phyloP scores from a whole-genome alignment of 1,284 basidiomycete species.

The Puccinia horiana region DNA sequence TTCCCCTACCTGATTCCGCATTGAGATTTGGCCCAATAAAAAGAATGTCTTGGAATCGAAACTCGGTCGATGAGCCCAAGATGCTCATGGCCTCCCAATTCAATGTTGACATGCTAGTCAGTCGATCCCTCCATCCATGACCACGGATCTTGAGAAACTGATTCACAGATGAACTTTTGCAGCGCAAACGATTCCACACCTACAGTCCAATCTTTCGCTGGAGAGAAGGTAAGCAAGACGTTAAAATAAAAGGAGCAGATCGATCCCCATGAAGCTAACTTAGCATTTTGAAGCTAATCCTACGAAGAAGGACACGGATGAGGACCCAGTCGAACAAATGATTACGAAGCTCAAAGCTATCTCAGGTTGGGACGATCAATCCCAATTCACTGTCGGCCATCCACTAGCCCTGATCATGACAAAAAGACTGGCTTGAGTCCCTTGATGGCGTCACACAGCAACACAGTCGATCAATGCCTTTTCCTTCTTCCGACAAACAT shows the following conservation, averaged over 20 bases:
- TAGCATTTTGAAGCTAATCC: conserved; percentile 26
- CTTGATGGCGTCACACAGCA: too few relatives aligned
- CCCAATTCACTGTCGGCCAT: conserved; percentile 26
- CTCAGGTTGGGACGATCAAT: conserved; percentile 25
- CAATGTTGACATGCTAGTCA: conserved; percentile 1
- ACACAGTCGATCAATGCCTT: too few relatives aligned
- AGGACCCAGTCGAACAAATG: conserved; percentile 31
- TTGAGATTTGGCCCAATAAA: not conserved
- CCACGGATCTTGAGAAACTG: not conserved
- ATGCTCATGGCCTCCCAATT: conserved; percentile 12
- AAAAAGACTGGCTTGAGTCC: conserved; percentile 8
- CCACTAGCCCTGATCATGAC: conserved; percentile 26
- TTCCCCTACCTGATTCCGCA: conserved; percentile 8
- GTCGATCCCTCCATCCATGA: not conserved
- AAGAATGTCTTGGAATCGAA: conserved; percentile 31
- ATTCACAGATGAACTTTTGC: not conserved
- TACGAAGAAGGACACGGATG: conserved; percentile 4
- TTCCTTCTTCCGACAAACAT: too few relatives aligned
- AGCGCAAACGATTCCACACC: conserved; percentile 42
- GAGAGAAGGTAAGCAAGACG: conserved; percentile 30
- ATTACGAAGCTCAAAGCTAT: conserved; percentile 11
- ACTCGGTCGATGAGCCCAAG: not conserved
- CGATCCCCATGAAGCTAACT: too few relatives aligned
- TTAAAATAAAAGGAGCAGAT: too few relatives aligned
- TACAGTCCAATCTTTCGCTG: conserved; percentile 42